These are phyloP conservation scores for Mortierella sp. DNA, from an alignment of 371 early-diverging fungal genomes.

Conservation along the genomic window DNA sequence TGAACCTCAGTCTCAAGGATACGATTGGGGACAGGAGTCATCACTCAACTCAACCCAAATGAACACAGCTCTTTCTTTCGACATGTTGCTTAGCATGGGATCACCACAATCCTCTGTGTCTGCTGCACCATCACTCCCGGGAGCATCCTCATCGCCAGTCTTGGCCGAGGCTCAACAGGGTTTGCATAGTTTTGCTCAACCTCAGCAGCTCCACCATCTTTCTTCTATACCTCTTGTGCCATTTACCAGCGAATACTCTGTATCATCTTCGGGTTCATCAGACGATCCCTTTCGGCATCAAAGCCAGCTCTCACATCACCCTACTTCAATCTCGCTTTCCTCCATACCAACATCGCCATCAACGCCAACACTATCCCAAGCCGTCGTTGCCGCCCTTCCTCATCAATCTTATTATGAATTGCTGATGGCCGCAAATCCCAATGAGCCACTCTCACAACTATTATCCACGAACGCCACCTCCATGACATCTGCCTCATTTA, in stretches of 20 bases:
- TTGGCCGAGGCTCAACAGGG: constrained; percentile 10
- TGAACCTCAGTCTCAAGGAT: constrained; percentile 16
- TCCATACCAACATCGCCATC: constrained; percentile 24
- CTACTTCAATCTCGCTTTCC: constrained; percentile 9
- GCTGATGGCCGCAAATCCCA: constrained; percentile 42
- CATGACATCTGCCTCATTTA: constrained; percentile 27
- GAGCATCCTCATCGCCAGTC: neutral
- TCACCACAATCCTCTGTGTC: constrained; percentile 6
- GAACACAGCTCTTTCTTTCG: constrained; percentile 31
- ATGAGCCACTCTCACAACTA: constrained; percentile 45
- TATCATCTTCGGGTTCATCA: constrained; percentile 1
- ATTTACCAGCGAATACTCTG: constrained; percentile 15
- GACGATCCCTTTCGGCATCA: constrained; percentile 5
- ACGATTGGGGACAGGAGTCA: constrained; percentile 38
- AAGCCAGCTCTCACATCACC: neutral
- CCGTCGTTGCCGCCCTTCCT: constrained; percentile 12
- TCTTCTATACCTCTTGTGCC: constrained; percentile 37
- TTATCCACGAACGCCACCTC: constrained; percentile 41
- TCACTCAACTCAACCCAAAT: constrained; percentile 15
- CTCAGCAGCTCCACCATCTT: constrained; percentile 20
- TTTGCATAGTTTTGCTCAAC: constrained; percentile 17
- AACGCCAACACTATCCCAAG: constrained; percentile 7
- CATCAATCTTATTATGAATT: constrained; percentile 43
- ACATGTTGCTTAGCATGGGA: constrained; percentile 41
- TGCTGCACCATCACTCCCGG: neutral